Evolutionary conservation across 2,329 filamentous ascomycete species (phyloP), one percentile per base, ranked within the genome.

Genomic region (Pestalotiopsis sp.): DNA sequence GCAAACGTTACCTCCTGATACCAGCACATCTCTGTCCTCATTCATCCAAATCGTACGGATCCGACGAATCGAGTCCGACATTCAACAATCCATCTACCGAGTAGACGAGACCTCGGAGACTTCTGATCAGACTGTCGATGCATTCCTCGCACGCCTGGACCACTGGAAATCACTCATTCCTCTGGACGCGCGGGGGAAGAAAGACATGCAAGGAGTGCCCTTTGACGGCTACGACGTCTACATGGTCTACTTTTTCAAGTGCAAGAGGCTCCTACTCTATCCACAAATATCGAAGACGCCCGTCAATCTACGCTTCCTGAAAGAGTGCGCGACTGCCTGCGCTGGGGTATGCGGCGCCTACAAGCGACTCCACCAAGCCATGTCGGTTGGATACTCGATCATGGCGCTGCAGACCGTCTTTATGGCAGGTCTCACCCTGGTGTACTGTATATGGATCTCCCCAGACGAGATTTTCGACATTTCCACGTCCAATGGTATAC

Each of bases 391-490:
- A 61, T 78, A 77, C 69, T 77, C 77, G 13, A 74, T 77, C 70
- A 73, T 73, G 49, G 75, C 77, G 0, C 70, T 79, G 13, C 77
- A 78, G 67, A 74, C 72, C 11, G 76, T 75, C 57, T 78, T 79
- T 59, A 72, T 78, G 1, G 76, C 75, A 0, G 76, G 76, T 0
- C 67, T 78, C 31, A 78, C 75, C 0, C 67, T 77, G 0, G 70
- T 77, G 2, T 78, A 77, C 70, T 77, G 76, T 60, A 59, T 77
- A 3, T 78, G 76, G 76, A 70, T 77, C 25, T 76, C 75, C 49
- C 71, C 71, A 0, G 75, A 73, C 39, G 73, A 77, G 38, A 70
- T 74, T 0, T 69, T 76, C 6, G 75, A 77, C 25, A 72, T 75
- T 5, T 73, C 75, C 4, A 68, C 66, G 11, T 65, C 58, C 60